A percentile compares a stretch with the other conserved stretches of the same genome.
phyloP scores from a whole-genome alignment of 2,329 filamentous ascomycete species.

The Ceratocystis harringtonii region DNA sequence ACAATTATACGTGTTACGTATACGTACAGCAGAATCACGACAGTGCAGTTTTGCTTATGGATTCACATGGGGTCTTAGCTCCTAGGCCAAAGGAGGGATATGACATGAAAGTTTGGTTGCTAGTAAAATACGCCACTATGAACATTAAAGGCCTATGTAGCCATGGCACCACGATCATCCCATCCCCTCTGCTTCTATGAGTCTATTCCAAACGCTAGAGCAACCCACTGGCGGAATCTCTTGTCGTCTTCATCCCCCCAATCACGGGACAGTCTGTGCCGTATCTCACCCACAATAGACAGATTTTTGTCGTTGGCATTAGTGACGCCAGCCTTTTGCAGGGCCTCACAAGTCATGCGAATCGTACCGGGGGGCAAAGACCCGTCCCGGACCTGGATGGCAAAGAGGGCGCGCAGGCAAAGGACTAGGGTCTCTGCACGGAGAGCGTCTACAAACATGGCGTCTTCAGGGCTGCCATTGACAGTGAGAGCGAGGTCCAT shows the following conservation, averaged over 20 bases:
- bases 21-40: too few relatives aligned
- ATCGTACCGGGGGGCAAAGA: neutral
- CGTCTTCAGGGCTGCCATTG: neutral
- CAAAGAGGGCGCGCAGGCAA: neutral
- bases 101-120: too few relatives aligned
- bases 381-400: neutral
- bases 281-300: neutral
- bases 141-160: neutral
- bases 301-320: neutral
- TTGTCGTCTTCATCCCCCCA: conserved; percentile 2
- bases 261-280: neutral
- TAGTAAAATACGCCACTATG: neutral
- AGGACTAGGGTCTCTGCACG: neutral
- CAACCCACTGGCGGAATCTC: neutral
- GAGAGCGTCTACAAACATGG: neutral
- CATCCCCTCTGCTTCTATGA: neutral
- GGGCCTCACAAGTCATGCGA: neutral
- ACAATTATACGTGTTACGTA: too few relatives aligned
- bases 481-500: neutral
- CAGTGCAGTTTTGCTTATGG: too few relatives aligned
- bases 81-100: too few relatives aligned
- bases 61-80: too few relatives aligned
- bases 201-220: conserved; percentile 1
- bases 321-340: neutral
- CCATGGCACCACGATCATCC: neutral